Evolutionary conservation across 306 rosid genomes (phyloP).

Genomic region (Vicia sativa): DNA sequence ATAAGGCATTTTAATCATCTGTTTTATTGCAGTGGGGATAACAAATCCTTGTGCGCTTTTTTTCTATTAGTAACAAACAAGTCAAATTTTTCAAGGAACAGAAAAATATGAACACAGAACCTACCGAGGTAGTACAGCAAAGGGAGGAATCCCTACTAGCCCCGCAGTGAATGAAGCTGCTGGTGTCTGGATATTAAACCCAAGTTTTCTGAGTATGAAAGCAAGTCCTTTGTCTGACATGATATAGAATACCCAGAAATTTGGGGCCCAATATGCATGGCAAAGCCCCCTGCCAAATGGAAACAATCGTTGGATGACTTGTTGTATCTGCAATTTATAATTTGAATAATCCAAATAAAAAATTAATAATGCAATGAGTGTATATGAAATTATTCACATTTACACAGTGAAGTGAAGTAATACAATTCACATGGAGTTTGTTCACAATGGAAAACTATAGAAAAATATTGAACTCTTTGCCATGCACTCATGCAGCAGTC

Average conservation of each 20-base stretch:
- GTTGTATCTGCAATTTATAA: slow-evolving; percentile 68
- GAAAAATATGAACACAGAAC: slow-evolving; percentile 3
- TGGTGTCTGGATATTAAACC: slow-evolving; percentile 60
- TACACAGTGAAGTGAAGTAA: slow-evolving; percentile 12
- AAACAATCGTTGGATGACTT: slow-evolving; percentile 74
- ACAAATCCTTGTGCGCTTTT: background rate
- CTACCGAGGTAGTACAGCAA: slow-evolving; percentile 79
- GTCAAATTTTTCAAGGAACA: slow-evolving; percentile 25
- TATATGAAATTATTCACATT: slow-evolving; percentile 17
- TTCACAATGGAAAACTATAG: slow-evolving; percentile 6
- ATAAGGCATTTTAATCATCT: slow-evolving; percentile 21
- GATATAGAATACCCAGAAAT: slow-evolving; percentile 92
- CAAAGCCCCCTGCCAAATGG: slow-evolving; percentile 99
- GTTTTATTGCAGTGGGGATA: slow-evolving; percentile 6
- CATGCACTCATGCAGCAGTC: background rate
- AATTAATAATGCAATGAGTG: slow-evolving; percentile 22
- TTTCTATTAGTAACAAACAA: background rate
- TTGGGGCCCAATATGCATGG: slow-evolving; percentile 99
- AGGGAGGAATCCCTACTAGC: slow-evolving; percentile 80
- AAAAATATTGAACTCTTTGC: slow-evolving; percentile 1
- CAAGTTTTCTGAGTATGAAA: slow-evolving; percentile 67
- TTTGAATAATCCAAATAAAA: slow-evolving; percentile 35
- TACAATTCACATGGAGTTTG: background rate
- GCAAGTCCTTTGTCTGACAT: slow-evolving; percentile 79
- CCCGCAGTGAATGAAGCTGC: slow-evolving; percentile 87